Conservation (phyloP, 2,329 filamentous ascomycete genomes). For the Lachnellula occidentalis region DNA sequence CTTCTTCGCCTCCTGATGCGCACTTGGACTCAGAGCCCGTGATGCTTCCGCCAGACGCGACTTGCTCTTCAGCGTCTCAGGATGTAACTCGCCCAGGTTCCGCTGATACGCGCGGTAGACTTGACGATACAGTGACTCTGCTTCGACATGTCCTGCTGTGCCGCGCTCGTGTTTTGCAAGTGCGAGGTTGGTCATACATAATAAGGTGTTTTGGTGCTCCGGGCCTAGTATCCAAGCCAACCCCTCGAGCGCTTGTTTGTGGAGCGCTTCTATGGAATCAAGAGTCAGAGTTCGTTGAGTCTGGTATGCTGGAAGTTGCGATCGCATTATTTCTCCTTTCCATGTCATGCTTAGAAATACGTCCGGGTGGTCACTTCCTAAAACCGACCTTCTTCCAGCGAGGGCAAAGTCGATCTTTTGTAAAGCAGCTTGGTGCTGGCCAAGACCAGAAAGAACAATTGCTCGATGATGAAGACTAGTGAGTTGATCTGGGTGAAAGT, state of each 20-base stretch:
- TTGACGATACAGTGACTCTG: slow-evolving; percentile 17
- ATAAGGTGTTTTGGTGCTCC: slow-evolving; percentile 22
- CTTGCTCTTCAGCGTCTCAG: slow-evolving; percentile 22
- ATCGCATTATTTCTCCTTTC: slow-evolving; percentile 25
- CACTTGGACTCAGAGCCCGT: slow-evolving; percentile 7
- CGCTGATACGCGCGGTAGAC: slow-evolving; percentile 18
- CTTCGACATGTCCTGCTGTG: slow-evolving; percentile 11
- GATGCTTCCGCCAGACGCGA: slow-evolving; percentile 19
- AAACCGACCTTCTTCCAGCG: slow-evolving; percentile 12
- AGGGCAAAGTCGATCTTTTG: slow-evolving; percentile 21
- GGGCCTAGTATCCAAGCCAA: slow-evolving; percentile 21
- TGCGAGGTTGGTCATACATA: slow-evolving; percentile 20
- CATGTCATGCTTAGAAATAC: slow-evolving; percentile 21
- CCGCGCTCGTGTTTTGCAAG: slow-evolving; percentile 21
- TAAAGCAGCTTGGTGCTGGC: slow-evolving; percentile 17
- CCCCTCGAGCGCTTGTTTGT: slow-evolving; percentile 18
- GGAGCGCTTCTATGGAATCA: slow-evolving; percentile 18
- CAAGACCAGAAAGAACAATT: slow-evolving; percentile 22
- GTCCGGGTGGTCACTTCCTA: slow-evolving; percentile 22
- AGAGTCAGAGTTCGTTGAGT: slow-evolving; percentile 15
- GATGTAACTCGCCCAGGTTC: slow-evolving; percentile 21
- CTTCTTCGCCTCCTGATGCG: slow-evolving; percentile 19
- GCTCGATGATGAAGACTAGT: slow-evolving; percentile 23
- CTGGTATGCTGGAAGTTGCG: slow-evolving; percentile 13
- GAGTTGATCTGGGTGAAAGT: slow-evolving; percentile 26